Evolutionary conservation across 2,329 filamentous ascomycete genomes (phyloP).

Genomic region (Alternaria atra): DNA sequence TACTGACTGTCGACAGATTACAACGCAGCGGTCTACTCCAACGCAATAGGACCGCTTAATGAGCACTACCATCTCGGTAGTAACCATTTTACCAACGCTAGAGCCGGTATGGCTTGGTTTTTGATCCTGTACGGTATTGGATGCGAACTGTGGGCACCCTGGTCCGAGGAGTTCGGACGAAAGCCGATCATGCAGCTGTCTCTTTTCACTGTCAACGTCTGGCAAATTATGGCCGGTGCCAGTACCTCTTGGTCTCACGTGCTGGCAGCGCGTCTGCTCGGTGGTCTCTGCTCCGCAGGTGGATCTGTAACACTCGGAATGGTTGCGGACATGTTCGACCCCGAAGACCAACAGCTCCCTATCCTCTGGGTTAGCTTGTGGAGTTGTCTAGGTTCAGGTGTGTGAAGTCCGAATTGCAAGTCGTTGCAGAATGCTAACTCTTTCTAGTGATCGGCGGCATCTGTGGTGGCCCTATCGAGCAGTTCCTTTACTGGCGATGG

Average conservation of each 20-base stretch:
- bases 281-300: slow-evolving; percentile 62
- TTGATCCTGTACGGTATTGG: slow-evolving; percentile 82
- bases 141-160: slow-evolving; percentile 82
- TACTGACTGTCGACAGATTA: slow-evolving; percentile 52
- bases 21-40: slow-evolving; percentile 65
- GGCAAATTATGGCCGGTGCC: slow-evolving; percentile 66
- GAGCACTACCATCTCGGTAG: slow-evolving; percentile 63
- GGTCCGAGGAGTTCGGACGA: slow-evolving; percentile 83
- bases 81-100: slow-evolving; percentile 53
- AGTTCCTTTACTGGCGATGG: slow-evolving; percentile 75
- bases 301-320: slow-evolving; percentile 71
- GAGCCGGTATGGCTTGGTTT: slow-evolving; percentile 76
- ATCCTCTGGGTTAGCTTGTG: slow-evolving; percentile 65
- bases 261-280: slow-evolving; percentile 64
- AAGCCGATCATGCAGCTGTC: slow-evolving; percentile 77
- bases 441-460: slow-evolving; percentile 79
- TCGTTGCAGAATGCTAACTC: slow-evolving; percentile 1
- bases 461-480: slow-evolving; percentile 78
- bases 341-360: slow-evolving; percentile 72
- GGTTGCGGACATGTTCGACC: slow-evolving; percentile 69
- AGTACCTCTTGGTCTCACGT: slow-evolving; percentile 70
- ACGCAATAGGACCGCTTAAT: slow-evolving; percentile 60
- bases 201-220: slow-evolving; percentile 78
- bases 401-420: slow-evolving; percentile 16
- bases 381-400: slow-evolving; percentile 72